A percentile compares a stretch with the other conserved stretches of the same genome.
These are phyloP conservation scores for Kwoniella bestiolae DNA, from an alignment of 768 basidiomycete genomes.

Conservation along the genomic window DNA sequence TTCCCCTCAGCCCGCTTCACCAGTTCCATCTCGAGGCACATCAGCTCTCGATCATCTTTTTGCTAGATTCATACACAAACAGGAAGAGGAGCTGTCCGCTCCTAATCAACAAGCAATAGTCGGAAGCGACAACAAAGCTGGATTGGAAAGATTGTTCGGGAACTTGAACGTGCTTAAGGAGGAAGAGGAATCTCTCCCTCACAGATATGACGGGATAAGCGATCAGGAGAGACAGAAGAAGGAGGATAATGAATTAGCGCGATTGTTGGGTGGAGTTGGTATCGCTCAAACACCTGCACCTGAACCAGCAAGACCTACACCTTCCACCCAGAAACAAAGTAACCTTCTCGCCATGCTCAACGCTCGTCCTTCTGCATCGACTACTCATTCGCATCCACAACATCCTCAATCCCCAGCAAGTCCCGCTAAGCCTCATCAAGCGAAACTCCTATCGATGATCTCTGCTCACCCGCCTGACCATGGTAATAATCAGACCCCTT, in stretches of 20 bases:
- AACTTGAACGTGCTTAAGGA: conserved; percentile 25
- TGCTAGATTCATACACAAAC: conserved; percentile 39
- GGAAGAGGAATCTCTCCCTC: conserved; percentile 17
- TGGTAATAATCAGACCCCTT: background rate
- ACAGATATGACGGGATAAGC: background rate
- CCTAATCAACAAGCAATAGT: conserved; percentile 3
- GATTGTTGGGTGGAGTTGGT: conserved; percentile 63
- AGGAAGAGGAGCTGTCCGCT: conserved; percentile 35
- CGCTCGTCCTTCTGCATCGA: background rate
- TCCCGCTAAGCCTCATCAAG: conserved; percentile 38
- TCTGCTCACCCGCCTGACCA: conserved; percentile 11
- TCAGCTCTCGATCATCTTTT: conserved; percentile 45
- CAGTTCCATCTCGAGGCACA: background rate
- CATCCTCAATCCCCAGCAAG: background rate
- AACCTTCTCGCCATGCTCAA: conserved; percentile 47
- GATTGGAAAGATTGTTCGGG: conserved; percentile 40
- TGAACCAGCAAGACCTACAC: conserved; percentile 57
- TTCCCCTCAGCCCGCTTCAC: background rate
- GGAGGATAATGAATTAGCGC: conserved; percentile 43
- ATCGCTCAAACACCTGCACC: conserved; percentile 72
- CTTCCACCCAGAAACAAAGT: conserved; percentile 27
- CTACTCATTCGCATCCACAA: background rate
- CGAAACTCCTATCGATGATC: conserved; percentile 36
- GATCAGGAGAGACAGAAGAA: conserved; percentile 27
- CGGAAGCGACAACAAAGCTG: conserved; percentile 33